Conservation (phyloP, 1,284 basidiomycete genomes). For the Cryptococcus sp. region DNA sequence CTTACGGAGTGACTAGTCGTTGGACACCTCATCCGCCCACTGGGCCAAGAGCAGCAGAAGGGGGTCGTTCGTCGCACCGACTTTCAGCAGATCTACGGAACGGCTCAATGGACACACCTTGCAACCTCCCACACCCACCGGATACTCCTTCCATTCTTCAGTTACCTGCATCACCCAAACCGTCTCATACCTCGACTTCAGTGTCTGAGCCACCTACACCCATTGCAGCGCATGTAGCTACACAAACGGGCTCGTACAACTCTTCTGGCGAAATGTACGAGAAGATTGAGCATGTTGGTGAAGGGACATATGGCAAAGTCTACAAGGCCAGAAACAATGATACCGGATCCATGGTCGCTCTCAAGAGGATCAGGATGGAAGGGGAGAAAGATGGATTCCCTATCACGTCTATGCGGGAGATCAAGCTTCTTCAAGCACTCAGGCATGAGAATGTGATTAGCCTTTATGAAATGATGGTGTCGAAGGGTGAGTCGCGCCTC, state of each 20-base stretch:
- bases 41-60: background rate
- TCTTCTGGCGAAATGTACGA: constrained; percentile 62
- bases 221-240: background rate
- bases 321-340: constrained; percentile 91
- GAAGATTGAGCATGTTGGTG: constrained; percentile 91
- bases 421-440: constrained; percentile 92
- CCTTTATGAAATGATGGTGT: constrained; percentile 97
- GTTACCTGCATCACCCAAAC: too few species aligned
- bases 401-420: constrained; percentile 97
- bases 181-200: background rate
- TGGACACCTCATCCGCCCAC: constrained; percentile 8
- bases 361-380: constrained; percentile 99
- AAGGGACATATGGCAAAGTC: constrained; percentile 98
- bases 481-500: constrained; percentile 66
- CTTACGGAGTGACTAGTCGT: constrained; percentile 7
- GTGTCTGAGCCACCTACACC: background rate
- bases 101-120: too few species aligned
- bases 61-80: too few species aligned
- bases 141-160: background rate
- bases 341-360: constrained; percentile 75
- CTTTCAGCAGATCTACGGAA: too few species aligned
- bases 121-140: background rate
- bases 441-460: constrained; percentile 86
- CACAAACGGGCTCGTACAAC: background rate
- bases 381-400: constrained; percentile 97